phyloP scores from a whole-genome alignment of 495 filamentous ascomycete species.

The Staphylotrichum longicolle region DNA sequence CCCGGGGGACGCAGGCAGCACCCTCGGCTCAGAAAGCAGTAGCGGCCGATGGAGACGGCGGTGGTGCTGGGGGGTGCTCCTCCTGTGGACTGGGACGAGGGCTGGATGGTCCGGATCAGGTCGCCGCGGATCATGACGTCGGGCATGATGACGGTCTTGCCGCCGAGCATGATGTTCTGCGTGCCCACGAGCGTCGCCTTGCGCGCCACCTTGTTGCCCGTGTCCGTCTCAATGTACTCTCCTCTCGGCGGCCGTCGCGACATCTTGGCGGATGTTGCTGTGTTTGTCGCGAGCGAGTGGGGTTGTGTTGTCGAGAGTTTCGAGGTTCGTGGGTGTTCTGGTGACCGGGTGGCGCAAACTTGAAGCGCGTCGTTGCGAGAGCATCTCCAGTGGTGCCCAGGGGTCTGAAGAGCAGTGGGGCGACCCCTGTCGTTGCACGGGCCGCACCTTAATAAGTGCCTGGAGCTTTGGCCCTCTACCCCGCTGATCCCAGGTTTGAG shows the following conservation, averaged over 20 bases:
- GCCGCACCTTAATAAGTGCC: too few relatives aligned
- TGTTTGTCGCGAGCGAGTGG: background rate
- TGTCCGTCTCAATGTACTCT: slow-evolving; percentile 98
- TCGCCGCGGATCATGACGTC: slow-evolving; percentile 92
- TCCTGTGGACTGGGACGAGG: slow-evolving; percentile 34
- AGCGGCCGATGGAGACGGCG: slow-evolving; percentile 82
- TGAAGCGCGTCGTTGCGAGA: too few relatives aligned
- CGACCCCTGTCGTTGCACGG: too few relatives aligned
- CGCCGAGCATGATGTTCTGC: slow-evolving; percentile 95
- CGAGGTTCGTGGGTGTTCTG: too few relatives aligned
- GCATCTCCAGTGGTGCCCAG: too few relatives aligned
- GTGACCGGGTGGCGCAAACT: too few relatives aligned
- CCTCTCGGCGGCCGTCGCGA: slow-evolving; percentile 72
- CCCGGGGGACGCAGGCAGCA: slow-evolving; percentile 75
- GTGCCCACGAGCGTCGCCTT: slow-evolving; percentile 87
- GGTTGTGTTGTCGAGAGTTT: background rate
- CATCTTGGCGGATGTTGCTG: slow-evolving; percentile 47
- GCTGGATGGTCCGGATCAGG: slow-evolving; percentile 58
- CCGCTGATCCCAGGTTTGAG: too few relatives aligned
- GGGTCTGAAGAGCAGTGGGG: too few relatives aligned
- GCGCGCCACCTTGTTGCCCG: slow-evolving; percentile 96
- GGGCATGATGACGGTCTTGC: slow-evolving; percentile 89
- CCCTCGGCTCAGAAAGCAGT: slow-evolving; percentile 75
- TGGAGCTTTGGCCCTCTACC: too few relatives aligned
- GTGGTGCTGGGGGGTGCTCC: slow-evolving; percentile 51